Conservation (phyloP, 2,329 filamentous ascomycete genomes). For the Magnaporthiopsis rhizophila region DNA sequence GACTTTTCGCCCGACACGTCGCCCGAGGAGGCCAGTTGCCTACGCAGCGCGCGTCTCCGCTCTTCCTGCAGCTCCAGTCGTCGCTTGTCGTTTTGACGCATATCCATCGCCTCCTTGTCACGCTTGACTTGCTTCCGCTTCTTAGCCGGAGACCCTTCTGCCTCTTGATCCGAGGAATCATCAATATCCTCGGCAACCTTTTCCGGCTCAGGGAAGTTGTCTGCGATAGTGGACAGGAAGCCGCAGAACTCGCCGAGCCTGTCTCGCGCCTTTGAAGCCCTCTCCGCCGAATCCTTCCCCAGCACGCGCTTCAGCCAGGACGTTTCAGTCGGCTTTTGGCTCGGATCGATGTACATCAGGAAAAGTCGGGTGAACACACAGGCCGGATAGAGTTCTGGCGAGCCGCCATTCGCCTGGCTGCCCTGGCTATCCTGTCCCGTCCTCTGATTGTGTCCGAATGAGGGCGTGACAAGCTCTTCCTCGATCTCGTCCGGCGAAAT, state of each 20-base stretch:
- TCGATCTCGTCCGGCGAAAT: not conserved
- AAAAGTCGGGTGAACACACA: conserved; percentile 17
- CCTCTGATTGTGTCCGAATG: not conserved
- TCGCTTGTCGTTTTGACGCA: conserved; percentile 47
- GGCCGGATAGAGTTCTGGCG: conserved; percentile 5
- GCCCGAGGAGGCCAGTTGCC: conserved; percentile 34
- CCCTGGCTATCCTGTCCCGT: too few species aligned
- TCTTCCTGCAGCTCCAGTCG: conserved; percentile 45
- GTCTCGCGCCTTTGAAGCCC: not conserved
- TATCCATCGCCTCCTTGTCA: conserved; percentile 41
- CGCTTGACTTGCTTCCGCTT: conserved; percentile 38
- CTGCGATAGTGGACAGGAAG: conserved; percentile 13
- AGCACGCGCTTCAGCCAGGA: not conserved
- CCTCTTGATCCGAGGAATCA: conserved; percentile 15
- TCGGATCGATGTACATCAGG: conserved; percentile 12
- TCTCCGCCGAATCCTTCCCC: not conserved
- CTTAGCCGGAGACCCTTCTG: conserved; percentile 25
- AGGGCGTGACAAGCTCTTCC: not conserved
- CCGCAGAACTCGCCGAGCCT: conserved; percentile 13
- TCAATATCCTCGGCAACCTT: not conserved
- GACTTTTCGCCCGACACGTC: conserved; percentile 35
- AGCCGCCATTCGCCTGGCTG: not conserved
- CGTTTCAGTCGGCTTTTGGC: not conserved
- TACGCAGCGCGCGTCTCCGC: conserved; percentile 39
- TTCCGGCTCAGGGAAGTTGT: not conserved